Evolutionary conservation across 768 basidiomycete species (phyloP).

Genomic region (Lepiota venenata): DNA sequence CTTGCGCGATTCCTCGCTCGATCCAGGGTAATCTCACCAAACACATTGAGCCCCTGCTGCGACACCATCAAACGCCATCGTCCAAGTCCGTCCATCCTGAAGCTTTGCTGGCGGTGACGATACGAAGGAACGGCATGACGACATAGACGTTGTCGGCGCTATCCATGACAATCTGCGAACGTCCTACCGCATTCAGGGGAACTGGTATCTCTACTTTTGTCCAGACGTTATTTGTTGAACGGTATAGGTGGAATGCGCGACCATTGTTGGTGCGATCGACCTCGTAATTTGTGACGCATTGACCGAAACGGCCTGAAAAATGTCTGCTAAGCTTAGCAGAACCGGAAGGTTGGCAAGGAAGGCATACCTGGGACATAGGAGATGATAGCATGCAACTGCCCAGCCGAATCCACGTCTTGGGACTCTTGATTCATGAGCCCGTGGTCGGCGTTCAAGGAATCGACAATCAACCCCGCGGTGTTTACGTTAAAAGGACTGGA

Average conservation of each 20-base stretch:
- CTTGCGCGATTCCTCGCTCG: conserved; percentile 33
- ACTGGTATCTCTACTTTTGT: conserved; percentile 47
- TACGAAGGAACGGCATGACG: conserved; percentile 37
- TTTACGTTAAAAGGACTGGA: conserved; percentile 40
- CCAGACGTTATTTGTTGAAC: conserved; percentile 35
- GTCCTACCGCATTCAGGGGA: conserved; percentile 37
- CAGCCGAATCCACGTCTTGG: conserved; percentile 41
- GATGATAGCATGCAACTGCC: conserved; percentile 44
- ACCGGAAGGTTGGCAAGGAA: not conserved
- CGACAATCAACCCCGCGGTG: conserved; percentile 39
- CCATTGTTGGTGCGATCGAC: conserved; percentile 32
- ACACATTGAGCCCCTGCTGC: conserved; percentile 36
- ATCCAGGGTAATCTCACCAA: conserved; percentile 45
- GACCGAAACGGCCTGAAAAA: conserved; percentile 38
- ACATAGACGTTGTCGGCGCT: conserved; percentile 40
- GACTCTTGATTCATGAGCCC: conserved; percentile 53
- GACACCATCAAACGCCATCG: conserved; percentile 38
- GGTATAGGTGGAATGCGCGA: conserved; percentile 41
- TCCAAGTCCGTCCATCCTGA: conserved; percentile 46
- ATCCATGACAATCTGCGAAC: conserved; percentile 44
- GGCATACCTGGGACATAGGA: conserved; percentile 43
- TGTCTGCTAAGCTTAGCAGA: not conserved
- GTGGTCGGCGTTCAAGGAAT: conserved; percentile 42
- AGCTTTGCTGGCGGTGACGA: conserved; percentile 41
- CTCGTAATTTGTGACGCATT: conserved; percentile 42